These are phyloP conservation scores for Solanum stenotomum DNA, from an alignment of 257 asterid species.

Conservation along the genomic window DNA sequence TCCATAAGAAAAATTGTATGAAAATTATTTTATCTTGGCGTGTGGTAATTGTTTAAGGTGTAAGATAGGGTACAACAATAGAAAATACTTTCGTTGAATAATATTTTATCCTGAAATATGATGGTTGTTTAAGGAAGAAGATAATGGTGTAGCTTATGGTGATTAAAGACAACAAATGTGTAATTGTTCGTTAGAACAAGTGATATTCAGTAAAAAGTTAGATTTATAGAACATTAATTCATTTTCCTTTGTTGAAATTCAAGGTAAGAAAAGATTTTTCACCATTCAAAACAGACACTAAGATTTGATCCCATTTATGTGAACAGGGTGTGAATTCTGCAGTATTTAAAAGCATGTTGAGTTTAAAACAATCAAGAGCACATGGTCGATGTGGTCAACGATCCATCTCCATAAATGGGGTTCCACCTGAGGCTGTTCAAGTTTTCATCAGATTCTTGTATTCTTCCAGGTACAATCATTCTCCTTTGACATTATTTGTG, in stretches of 20 bases:
- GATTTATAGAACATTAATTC: background rate
- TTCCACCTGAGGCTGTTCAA: conserved; percentile 74
- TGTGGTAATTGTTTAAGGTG: background rate
- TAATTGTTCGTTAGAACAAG: background rate
- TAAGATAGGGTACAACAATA: background rate
- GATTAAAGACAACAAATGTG: background rate
- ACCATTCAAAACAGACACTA: background rate
- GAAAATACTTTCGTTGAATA: background rate
- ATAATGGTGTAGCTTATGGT: background rate
- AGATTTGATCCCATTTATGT: background rate
- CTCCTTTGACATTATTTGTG: background rate
- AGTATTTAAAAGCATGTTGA: conserved; percentile 52
- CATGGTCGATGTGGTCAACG: conserved; percentile 13
- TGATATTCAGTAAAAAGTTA: background rate
- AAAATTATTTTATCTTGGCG: background rate
- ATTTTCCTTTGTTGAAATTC: background rate
- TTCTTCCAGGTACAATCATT: conserved; percentile 55
- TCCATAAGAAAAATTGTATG: background rate
- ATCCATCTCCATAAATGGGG: conserved; percentile 56
- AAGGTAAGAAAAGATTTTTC: background rate
- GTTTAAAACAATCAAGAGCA: conserved; percentile 17
- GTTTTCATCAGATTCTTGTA: conserved; percentile 65
- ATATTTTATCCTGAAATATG: background rate
- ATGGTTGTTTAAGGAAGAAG: background rate
- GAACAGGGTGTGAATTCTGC: conserved; percentile 75